Percentiles rank a stretch among this genome's conserved stretches.
Conservation (phyloP, 768 basidiomycete species). For the Austroboletus festivus region DNA sequence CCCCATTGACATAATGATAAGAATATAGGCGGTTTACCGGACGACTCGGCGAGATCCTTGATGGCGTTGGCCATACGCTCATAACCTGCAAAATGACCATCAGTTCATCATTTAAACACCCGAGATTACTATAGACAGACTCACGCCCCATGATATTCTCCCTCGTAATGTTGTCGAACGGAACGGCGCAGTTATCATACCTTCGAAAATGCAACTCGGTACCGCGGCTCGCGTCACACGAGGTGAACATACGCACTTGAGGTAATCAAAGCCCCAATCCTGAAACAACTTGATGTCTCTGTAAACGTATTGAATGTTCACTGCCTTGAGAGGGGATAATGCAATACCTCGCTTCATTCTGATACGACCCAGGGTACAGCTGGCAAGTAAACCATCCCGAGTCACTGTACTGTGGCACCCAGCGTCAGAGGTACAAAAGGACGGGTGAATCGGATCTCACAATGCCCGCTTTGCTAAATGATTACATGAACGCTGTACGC, state of each 20-base stretch:
- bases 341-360: slow-evolving; percentile 52
- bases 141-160: slow-evolving; percentile 55
- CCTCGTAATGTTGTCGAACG: slow-evolving; percentile 53
- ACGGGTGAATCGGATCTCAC: slow-evolving; percentile 35
- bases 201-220: slow-evolving; percentile 26
- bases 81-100: slow-evolving; percentile 42
- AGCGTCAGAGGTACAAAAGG: slow-evolving; percentile 3
- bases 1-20: slow-evolving; percentile 71
- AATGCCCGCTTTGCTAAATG: slow-evolving; percentile 55
- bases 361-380: slow-evolving; percentile 61
- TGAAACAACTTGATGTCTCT: slow-evolving; percentile 59
- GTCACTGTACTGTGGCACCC: slow-evolving; percentile 52
- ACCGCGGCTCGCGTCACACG: not conserved
- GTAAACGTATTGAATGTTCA: not conserved
- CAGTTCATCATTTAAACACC: not conserved
- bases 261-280: slow-evolving; percentile 64
- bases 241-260: slow-evolving; percentile 44
- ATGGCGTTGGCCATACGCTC: slow-evolving; percentile 62
- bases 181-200: slow-evolving; percentile 63
- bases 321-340: not conserved
- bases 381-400: slow-evolving; percentile 69
- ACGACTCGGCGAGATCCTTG: slow-evolving; percentile 40
- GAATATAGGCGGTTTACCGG: slow-evolving; percentile 53
- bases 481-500: not conserved
- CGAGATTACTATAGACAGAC: slow-evolving; percentile 14